Evolutionary conservation across 805 yeast species (phyloP).

Genomic region (Zygosaccharomyces siamensis): DNA sequence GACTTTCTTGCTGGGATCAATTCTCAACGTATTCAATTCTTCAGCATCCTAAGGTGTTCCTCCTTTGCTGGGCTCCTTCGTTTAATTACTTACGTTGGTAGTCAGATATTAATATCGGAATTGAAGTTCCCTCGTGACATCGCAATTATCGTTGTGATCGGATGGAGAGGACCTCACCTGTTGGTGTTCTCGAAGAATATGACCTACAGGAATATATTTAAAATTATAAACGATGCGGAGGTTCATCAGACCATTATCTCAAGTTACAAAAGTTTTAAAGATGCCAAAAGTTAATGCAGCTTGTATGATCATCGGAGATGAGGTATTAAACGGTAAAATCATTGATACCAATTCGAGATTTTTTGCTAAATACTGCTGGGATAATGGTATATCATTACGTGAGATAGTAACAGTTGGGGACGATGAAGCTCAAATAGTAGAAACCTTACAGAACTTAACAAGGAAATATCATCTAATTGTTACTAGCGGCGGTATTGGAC

Average conservation of each 20-base stretch:
- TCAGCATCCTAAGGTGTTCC: background rate
- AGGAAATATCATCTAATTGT: conserved; percentile 60
- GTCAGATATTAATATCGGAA: background rate
- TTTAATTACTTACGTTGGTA: background rate
- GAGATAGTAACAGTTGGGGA: conserved; percentile 75
- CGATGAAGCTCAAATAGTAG: conserved; percentile 58
- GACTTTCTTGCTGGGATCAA: too few species aligned
- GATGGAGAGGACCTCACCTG: background rate
- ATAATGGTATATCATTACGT: conserved; percentile 58
- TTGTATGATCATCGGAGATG: conserved; percentile 67
- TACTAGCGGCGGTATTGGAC: conserved; percentile 68
- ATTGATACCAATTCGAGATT: conserved; percentile 68
- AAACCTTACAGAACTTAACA: conserved; percentile 42
- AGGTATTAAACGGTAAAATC: conserved; percentile 80
- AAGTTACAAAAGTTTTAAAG: background rate
- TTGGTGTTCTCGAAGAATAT: background rate
- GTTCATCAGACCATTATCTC: background rate
- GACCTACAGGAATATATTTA: background rate
- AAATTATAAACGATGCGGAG: background rate
- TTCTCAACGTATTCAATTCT: too few species aligned
- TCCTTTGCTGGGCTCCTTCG: background rate
- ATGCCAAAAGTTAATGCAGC: conserved; percentile 33
- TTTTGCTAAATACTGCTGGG: conserved; percentile 69
- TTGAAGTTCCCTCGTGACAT: background rate
- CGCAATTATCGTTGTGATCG: background rate